Evolutionary conservation across 768 basidiomycete genomes (phyloP).

Genomic region (Boletus insuetus): DNA sequence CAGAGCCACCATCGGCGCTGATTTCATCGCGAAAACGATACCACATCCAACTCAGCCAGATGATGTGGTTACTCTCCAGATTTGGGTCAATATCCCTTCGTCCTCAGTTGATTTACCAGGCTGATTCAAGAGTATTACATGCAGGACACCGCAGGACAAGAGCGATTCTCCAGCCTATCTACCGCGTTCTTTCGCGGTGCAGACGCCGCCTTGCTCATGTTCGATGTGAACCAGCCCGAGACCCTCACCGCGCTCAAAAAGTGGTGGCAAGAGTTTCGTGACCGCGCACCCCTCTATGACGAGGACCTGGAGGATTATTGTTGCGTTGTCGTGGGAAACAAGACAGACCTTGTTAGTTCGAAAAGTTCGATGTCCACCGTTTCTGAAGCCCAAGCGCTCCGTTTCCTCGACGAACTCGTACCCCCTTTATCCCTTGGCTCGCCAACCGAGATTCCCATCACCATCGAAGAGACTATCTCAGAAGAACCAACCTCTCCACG

Average conservation of each 20-base stretch:
- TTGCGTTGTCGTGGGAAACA: slow-evolving; percentile 74
- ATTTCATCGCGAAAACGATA: slow-evolving; percentile 77
- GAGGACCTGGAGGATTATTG: slow-evolving; percentile 64
- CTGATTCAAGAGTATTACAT: slow-evolving; percentile 4
- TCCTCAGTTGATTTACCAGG: background rate
- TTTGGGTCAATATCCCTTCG: slow-evolving; percentile 45
- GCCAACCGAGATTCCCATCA: slow-evolving; percentile 6
- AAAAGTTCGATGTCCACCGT: slow-evolving; percentile 21
- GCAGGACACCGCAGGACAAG: slow-evolving; percentile 85
- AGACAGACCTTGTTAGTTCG: slow-evolving; percentile 53
- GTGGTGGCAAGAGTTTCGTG: slow-evolving; percentile 81
- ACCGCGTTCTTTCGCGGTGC: slow-evolving; percentile 84
- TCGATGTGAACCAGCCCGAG: slow-evolving; percentile 68
- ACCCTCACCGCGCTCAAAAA: slow-evolving; percentile 56
- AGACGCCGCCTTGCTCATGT: slow-evolving; percentile 79
- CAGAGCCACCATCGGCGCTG: slow-evolving; percentile 85
- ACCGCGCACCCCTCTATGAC: slow-evolving; percentile 62
- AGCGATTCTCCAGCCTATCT: slow-evolving; percentile 81
- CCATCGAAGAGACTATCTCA: slow-evolving; percentile 7
- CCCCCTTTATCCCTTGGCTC: slow-evolving; percentile 33
- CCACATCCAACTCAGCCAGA: slow-evolving; percentile 54
- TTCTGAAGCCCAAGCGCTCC: slow-evolving; percentile 44
- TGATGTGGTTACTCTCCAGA: slow-evolving; percentile 65
- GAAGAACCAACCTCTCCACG: slow-evolving; percentile 14
- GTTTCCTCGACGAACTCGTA: slow-evolving; percentile 57